Evolutionary conservation across 768 basidiomycete species (phyloP).

Genomic region (Tephrocybe sp.): DNA sequence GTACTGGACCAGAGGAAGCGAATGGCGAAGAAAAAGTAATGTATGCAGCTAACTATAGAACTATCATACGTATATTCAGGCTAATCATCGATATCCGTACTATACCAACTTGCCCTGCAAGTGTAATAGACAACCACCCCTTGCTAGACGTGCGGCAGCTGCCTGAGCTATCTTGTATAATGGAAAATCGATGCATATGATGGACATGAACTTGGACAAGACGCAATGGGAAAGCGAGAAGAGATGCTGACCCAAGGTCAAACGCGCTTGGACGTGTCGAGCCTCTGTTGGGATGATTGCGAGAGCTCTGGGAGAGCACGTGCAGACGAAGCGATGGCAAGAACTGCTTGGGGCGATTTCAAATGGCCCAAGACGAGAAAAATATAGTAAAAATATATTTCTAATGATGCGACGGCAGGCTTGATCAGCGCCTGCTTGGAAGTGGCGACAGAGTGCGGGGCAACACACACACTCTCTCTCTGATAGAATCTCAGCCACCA

Average conservation of each 20-base stretch:
- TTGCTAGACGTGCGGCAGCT: neutral
- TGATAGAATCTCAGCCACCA: no score
- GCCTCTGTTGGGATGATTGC: constrained; percentile 52
- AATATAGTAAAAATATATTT: no score
- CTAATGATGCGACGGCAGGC: no score
- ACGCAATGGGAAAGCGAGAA: constrained; percentile 29
- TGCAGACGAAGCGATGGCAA: constrained; percentile 15
- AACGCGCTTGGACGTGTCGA: constrained; percentile 41
- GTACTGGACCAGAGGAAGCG: constrained; percentile 35
- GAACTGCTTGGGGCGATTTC: constrained; percentile 10
- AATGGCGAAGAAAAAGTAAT: neutral
- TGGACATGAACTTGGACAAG: constrained; percentile 6
- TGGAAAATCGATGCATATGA: neutral
- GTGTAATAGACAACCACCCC: constrained; percentile 1
- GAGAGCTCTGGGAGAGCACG: constrained; percentile 14
- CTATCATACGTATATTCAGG: neutral
- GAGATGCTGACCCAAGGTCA: constrained; percentile 35
- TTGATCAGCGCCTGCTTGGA: no score
- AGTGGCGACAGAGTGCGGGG: no score
- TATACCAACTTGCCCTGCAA: neutral
- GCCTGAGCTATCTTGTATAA: neutral
- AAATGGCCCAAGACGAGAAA: no score
- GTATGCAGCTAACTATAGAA: neutral
- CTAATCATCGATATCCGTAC: neutral
- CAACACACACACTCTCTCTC: no score